Conservation (phyloP, 306 rosid species). For the Astragalus membranaceus region DNA sequence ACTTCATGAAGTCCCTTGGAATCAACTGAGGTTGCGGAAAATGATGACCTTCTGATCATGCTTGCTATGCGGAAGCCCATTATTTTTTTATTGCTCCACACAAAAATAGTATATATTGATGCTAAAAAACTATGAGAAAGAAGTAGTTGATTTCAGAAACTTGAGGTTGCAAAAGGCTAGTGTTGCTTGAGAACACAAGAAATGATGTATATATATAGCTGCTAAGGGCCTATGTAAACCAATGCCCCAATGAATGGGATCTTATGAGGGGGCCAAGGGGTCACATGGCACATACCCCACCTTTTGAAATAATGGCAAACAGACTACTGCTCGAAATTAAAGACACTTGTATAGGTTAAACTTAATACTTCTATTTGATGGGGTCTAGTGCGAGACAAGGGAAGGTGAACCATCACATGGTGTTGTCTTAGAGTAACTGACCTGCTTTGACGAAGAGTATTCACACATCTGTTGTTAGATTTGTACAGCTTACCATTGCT, state of each 20-base stretch:
- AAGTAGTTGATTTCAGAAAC: background rate
- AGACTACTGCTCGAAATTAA: background rate
- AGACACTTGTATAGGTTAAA: no score
- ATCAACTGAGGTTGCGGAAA: background rate
- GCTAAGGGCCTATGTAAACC: background rate
- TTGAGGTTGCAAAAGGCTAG: background rate
- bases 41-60: slow-evolving; percentile 15
- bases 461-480: background rate
- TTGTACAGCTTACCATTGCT: background rate
- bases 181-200: background rate
- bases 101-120: background rate
- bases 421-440: background rate
- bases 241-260: background rate
- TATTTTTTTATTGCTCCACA: background rate
- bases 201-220: slow-evolving; percentile 19
- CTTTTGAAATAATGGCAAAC: background rate
- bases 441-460: background rate
- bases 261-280: background rate
- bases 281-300: slow-evolving; percentile 13
- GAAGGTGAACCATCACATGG: background rate
- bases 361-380: background rate
- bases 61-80: slow-evolving; percentile 25
- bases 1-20: background rate
- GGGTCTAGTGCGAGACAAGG: background rate
- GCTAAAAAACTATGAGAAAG: background rate